Base-by-base conservation (phyloP, 495 filamentous ascomycete genomes). In the Aspergillus ellipticus region DNA sequence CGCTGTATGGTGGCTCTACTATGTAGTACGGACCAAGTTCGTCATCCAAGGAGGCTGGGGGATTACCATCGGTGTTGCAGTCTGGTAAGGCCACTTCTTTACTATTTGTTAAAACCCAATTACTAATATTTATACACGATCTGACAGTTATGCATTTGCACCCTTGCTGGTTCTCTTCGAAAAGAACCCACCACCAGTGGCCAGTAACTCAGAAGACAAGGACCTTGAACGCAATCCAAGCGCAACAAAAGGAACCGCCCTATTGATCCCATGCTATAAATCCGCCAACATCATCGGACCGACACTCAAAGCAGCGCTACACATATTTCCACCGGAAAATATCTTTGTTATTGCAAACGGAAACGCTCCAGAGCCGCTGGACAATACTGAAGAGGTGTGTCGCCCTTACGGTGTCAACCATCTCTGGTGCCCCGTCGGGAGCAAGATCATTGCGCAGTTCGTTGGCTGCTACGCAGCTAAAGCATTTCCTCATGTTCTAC, bases 241-340 rank as follows among this genome's bases (percentile, higher is more conserved):
- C 13, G n/a, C 24, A 2, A 22, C 45, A 20, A 21, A 48, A 9
- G 19, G 29, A 20, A 77, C 74, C 0, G 74, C 76, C 0, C 63
- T 80, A 0, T 51, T 80, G 15, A 79, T 80, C 19, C 77, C 76
- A 10, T 78, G 76, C 52, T 78, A 79, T 49, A 76, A 77, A 61
- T 75, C 75, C 9, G 76, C 65, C 2, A 55, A 60, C 3, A 68
- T 78, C 16, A 73, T 80, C 24, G 74, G 65, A 13, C 64, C 66
- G 0, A 80, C 77, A 0, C 53, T 80, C n/a, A 57, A 70, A 51
- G 77, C 76, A 0, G 76, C 77, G 0, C 51, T 79, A 42, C 71
- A 73, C 45, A 63, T 80, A 17, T 79, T 80, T 53, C 76, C 76
- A 0, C 56, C 69, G 0, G 41, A 64, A 20, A 70, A 78, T 21